Evolutionary conservation across 2,329 filamentous ascomycete genomes (phyloP), one percentile per base, ranked within the genome.

Genomic region (Aspergillus sclerotialis): DNA sequence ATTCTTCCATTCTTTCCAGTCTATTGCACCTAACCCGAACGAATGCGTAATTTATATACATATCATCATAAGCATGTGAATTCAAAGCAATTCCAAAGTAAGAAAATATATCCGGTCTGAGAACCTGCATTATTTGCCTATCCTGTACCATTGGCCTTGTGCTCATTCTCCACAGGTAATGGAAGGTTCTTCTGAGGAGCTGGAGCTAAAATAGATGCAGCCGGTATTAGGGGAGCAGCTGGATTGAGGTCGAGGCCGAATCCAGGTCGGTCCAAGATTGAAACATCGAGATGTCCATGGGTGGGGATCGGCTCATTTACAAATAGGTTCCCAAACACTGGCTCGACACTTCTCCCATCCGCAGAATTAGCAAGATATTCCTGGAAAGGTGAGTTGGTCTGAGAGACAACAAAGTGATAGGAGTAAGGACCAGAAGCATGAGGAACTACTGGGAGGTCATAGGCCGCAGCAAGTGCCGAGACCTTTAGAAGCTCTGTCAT

Each of bases 321-420:
- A 64, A 94, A 95, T 33, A 95, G 70, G 50, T 94, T 84, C 23
- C 89, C 89, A 61, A 95, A 95, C 5, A 95, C 89, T 2, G 89
- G 89, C 42, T 90, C 68, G 12, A 95, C 89, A 42, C 80, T 88
- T 69, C 87, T 85, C 31, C 89, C 89, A 52, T 95, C 88, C 1
- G 88, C 78, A 2, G 87, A 94, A 67, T 94, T 94, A 48, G 89
- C 89, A 15, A 95, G 75, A 56, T 95, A 95, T 64, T 95, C 89
- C 62, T 95, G 89, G 73, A 95, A 95, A 4, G 89, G 89, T 10
- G 83, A 85, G 67, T 94, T 94, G 43, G 85, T 78, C 64, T 95
- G 89, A 28, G 87, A 93, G 41, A 94, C 82, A 46, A 94, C 89
- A 56, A 93, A 95, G 65, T 95, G 89, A 65, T 95, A 95, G 53